phyloP scores from a whole-genome alignment of 768 basidiomycete species.

The Pleurotus cornucopiae region DNA sequence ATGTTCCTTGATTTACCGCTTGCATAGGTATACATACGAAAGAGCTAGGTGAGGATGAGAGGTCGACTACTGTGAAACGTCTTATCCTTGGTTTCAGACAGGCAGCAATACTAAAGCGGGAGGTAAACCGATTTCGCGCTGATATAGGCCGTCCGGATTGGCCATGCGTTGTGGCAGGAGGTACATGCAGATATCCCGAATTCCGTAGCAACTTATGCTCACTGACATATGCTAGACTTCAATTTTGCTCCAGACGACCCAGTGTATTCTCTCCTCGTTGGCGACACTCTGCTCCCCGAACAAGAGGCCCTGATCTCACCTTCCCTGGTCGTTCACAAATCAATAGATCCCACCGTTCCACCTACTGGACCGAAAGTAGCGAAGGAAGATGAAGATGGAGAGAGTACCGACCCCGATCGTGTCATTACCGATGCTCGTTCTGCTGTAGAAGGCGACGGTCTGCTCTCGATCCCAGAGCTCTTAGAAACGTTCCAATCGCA shows the following conservation, averaged over 20 bases:
- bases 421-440: slow-evolving; percentile 71
- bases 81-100: slow-evolving; percentile 46
- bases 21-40: slow-evolving; percentile 74
- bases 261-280: slow-evolving; percentile 73
- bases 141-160: slow-evolving; percentile 44
- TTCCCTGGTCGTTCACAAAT: slow-evolving; percentile 71
- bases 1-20: slow-evolving; percentile 4
- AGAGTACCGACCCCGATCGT: slow-evolving; percentile 59
- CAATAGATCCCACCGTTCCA: slow-evolving; percentile 59
- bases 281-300: slow-evolving; percentile 47
- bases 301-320: slow-evolving; percentile 49
- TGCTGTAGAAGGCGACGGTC: slow-evolving; percentile 58
- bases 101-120: slow-evolving; percentile 66
- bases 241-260: slow-evolving; percentile 84
- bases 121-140: slow-evolving; percentile 52
- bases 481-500: slow-evolving; percentile 35
- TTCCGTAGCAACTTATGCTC: not conserved
- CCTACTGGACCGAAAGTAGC: slow-evolving; percentile 22
- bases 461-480: slow-evolving; percentile 61
- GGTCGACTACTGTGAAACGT: not conserved
- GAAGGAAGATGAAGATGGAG: slow-evolving; percentile 47
- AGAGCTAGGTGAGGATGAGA: slow-evolving; percentile 55
- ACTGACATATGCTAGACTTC: slow-evolving; percentile 55
- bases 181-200: slow-evolving; percentile 33
- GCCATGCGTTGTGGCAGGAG: slow-evolving; percentile 84